Evolutionary conservation across 805 yeast species (phyloP).

Genomic region (Cyberlindnera euphorbiae): DNA sequence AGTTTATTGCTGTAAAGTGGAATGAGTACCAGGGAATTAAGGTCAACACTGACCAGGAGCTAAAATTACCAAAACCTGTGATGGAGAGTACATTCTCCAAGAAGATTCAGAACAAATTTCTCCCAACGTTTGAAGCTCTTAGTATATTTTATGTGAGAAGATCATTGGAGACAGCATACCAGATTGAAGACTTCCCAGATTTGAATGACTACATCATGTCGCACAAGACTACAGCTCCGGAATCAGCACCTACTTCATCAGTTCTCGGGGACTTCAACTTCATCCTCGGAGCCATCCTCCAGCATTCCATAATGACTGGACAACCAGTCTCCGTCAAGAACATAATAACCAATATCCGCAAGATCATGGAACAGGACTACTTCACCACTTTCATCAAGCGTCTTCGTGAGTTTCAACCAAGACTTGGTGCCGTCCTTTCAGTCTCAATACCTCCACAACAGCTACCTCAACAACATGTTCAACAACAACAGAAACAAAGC

Average conservation of each 20-base stretch:
- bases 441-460: slow-evolving; percentile 4
- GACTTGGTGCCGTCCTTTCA: slow-evolving; percentile 28
- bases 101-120: slow-evolving; percentile 47
- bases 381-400: slow-evolving; percentile 49
- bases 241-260: slow-evolving; percentile 69
- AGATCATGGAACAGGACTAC: slow-evolving; percentile 60
- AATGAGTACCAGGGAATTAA: slow-evolving; percentile 35
- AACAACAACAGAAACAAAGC: slow-evolving; percentile 2
- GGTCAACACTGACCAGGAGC: slow-evolving; percentile 15
- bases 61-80: slow-evolving; percentile 48
- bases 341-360: slow-evolving; percentile 50
- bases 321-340: slow-evolving; percentile 49
- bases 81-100: slow-evolving; percentile 47
- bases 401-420: slow-evolving; percentile 41
- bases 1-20: slow-evolving; percentile 70
- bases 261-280: slow-evolving; percentile 81
- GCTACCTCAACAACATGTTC: slow-evolving; percentile 9
- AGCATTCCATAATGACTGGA: slow-evolving; percentile 69
- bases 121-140: slow-evolving; percentile 61
- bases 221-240: slow-evolving; percentile 33
- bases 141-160: slow-evolving; percentile 65
- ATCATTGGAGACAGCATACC: slow-evolving; percentile 76
- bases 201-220: slow-evolving; percentile 31
- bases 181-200: slow-evolving; percentile 74
- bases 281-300: slow-evolving; percentile 61